phyloP scores from a whole-genome alignment of 192 early-diverging fungal genomes.

The Backusella luteola region DNA sequence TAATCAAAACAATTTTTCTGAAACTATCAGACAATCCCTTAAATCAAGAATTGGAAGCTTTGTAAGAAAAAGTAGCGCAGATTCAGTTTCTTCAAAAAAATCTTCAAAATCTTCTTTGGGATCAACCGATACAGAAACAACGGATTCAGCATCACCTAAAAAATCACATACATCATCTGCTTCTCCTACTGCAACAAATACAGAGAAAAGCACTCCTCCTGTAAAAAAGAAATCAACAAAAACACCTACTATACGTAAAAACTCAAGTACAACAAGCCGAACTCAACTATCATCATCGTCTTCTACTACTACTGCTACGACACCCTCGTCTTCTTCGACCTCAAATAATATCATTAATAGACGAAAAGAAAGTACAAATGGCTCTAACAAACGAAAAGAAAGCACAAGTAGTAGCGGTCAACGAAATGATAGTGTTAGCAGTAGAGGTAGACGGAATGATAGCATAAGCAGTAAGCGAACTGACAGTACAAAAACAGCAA shows the following conservation, averaged over 20 bases:
- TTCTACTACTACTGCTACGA: not conserved
- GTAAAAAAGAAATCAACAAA: constrained; percentile 7
- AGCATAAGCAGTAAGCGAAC: not conserved
- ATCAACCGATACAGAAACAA: not conserved
- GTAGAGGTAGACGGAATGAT: not conserved
- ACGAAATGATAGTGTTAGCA: not conserved
- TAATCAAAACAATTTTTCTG: not conserved
- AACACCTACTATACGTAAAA: constrained; percentile 10
- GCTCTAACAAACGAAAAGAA: not conserved
- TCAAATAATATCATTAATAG: not conserved
- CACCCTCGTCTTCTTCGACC: not conserved
- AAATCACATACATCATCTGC: constrained; percentile 14
- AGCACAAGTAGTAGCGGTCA: not conserved
- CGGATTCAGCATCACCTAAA: constrained; percentile 37
- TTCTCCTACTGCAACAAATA: not conserved
- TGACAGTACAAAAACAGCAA: not conserved
- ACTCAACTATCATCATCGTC: not conserved
- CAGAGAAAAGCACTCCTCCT: constrained; percentile 8
- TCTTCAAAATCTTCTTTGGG: constrained; percentile 7
- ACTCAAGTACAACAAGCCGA: not conserved
- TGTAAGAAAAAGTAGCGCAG: not conserved
- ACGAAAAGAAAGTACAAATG: not conserved
- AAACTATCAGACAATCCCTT: not conserved
- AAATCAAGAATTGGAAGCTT: constrained; percentile 1
- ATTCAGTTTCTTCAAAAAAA: not conserved